phyloP scores from a whole-genome alignment of 106 monocot genomes.

The Amphibolis antarctica region DNA sequence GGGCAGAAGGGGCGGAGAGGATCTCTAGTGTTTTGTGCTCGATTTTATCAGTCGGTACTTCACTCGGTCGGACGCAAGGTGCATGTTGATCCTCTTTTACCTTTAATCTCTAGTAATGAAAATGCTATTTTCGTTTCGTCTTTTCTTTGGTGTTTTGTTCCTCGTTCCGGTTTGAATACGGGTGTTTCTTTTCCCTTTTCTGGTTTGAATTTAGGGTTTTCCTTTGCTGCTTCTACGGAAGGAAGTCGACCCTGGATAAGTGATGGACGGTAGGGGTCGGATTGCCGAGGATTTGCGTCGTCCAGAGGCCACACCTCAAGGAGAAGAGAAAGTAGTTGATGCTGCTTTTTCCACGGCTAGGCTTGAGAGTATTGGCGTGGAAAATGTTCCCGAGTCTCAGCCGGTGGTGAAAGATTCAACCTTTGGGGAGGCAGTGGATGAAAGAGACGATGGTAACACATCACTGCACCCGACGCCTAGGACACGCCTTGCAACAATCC shows the following conservation, averaged over 20 bases:
- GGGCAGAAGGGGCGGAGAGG: neutral
- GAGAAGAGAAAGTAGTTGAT: neutral
- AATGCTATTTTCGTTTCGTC: neutral
- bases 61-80: neutral
- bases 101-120: too few species aligned
- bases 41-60: neutral
- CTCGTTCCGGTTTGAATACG: neutral
- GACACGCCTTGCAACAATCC: neutral
- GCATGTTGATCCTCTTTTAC: neutral
- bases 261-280: conserved; percentile 2
- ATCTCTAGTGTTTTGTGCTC: neutral
- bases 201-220: neutral
- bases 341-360: neutral
- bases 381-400: neutral
- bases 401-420: neutral
- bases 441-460: neutral
- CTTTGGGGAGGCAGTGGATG: neutral
- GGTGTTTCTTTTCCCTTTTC: neutral
- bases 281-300: neutral
- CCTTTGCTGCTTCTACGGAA: neutral
- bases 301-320: neutral
- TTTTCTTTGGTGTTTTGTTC: neutral
- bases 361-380: neutral
- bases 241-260: neutral
- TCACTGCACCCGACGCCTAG: neutral